phyloP scores from a whole-genome alignment of 2,329 filamentous ascomycete genomes.

The Incumbomyces lentus region DNA sequence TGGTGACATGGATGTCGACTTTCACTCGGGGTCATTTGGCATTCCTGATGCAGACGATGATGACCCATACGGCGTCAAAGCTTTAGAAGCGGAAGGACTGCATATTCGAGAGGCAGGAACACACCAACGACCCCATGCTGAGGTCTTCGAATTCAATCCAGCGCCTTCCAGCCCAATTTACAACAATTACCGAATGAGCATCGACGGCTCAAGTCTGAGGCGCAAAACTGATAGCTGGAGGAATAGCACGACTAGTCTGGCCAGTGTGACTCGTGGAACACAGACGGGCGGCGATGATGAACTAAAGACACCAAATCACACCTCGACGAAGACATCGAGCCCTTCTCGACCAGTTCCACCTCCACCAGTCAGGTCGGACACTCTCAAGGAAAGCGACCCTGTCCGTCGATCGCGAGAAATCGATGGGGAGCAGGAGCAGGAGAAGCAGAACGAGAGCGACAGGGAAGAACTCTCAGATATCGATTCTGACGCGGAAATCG shows the following conservation, averaged over 20 bases:
- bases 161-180: conserved; percentile 61
- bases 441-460: conserved; percentile 7
- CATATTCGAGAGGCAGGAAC: conserved; percentile 86
- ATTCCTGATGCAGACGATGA: conserved; percentile 71
- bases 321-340: conserved; percentile 41
- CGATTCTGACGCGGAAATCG: conserved; percentile 33
- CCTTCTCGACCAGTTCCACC: conserved; percentile 28
- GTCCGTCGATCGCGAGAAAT: neutral
- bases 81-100: conserved; percentile 79
- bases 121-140: conserved; percentile 60
- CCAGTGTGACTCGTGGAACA: conserved; percentile 51
- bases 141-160: conserved; percentile 72
- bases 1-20: conserved; percentile 55
- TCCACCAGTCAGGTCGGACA: conserved; percentile 37
- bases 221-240: conserved; percentile 50
- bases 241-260: conserved; percentile 48
- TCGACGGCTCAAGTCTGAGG: conserved; percentile 59
- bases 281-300: conserved; percentile 53
- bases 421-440: conserved; percentile 13
- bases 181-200: conserved; percentile 55
- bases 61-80: conserved; percentile 83
- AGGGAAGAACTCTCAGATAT: conserved; percentile 17
- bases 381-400: conserved; percentile 27
- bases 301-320: conserved; percentile 29
- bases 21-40: conserved; percentile 52